A percentile compares a stretch with the other conserved stretches of the same genome.
phyloP scores from a whole-genome alignment of 2,329 filamentous ascomycete genomes.

The Aspergillus pseudotamarii region DNA sequence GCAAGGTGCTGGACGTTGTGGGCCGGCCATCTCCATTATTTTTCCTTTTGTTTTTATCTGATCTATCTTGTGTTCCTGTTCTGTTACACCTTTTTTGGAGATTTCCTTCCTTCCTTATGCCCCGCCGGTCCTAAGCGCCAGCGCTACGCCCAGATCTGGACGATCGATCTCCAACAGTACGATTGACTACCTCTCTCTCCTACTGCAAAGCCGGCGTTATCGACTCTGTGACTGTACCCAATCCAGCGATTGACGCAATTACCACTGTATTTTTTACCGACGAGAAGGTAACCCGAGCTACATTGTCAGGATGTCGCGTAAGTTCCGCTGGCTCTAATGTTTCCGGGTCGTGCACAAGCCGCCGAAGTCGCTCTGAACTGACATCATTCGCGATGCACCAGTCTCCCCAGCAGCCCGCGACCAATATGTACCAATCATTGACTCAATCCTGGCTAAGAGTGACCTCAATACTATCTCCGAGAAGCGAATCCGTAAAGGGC shows the following conservation, averaged over 20 bases:
- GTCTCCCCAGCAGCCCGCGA: conserved; percentile 54
- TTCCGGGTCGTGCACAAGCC: conserved; percentile 22
- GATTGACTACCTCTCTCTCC: conserved; percentile 12
- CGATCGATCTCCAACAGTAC: conserved; percentile 18
- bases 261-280: conserved; percentile 6
- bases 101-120: conserved; percentile 26
- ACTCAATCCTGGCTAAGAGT: conserved; percentile 61
- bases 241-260: conserved; percentile 16
- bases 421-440: conserved; percentile 62
- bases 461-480: conserved; percentile 67
- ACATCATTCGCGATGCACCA: conserved; percentile 32
- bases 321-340: conserved; percentile 27
- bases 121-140: conserved; percentile 45
- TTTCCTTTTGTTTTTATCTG: conserved; percentile 11
- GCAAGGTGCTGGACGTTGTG: conserved; percentile 18
- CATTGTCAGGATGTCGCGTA: conserved; percentile 41
- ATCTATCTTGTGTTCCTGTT: conserved; percentile 2
- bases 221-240: not conserved
- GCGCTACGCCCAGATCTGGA: conserved; percentile 28
- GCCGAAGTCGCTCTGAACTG: conserved; percentile 23
- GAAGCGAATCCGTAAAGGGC: conserved; percentile 65
- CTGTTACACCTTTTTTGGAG: conserved; percentile 7
- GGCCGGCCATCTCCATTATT: conserved; percentile 15
- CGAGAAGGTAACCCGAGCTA: conserved; percentile 10
- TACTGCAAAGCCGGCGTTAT: conserved; percentile 4